Percentiles rank a stretch among this genome's conserved stretches.
Conservation (phyloP, 306 rosid genomes). For the Quercus bicolor region DNA sequence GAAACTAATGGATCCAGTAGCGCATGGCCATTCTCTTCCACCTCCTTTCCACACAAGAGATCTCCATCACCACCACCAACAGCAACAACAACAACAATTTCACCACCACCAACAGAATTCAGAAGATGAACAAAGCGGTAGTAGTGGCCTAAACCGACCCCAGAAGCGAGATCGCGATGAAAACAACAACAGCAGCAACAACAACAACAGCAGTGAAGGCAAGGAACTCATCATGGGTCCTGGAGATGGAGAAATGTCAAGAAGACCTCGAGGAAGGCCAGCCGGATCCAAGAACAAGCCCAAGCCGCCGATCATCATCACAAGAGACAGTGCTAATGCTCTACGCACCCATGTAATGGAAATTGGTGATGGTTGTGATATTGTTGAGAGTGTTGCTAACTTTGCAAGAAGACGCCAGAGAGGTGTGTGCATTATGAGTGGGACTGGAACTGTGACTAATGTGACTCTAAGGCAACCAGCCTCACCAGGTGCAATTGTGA, state of each 20-base stretch:
- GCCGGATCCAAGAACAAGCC: slow-evolving; percentile 97
- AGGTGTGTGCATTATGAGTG: slow-evolving; percentile 93
- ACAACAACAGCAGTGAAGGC: slow-evolving; percentile 24
- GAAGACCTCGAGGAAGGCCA: slow-evolving; percentile 86
- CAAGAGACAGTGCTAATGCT: slow-evolving; percentile 94
- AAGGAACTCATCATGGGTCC: slow-evolving; percentile 25
- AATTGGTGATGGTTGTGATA: slow-evolving; percentile 81
- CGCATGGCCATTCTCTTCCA: slow-evolving; percentile 78
- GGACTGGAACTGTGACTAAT: slow-evolving; percentile 83
- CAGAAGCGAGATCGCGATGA: slow-evolving; percentile 60
- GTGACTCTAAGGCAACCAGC: slow-evolving; percentile 88
- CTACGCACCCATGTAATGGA: slow-evolving; percentile 93
- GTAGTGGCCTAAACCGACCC: slow-evolving; percentile 49
- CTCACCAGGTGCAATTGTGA: slow-evolving; percentile 72
- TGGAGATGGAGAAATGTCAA: slow-evolving; percentile 47
- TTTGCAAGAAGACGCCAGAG: slow-evolving; percentile 87
- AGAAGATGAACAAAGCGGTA: slow-evolving; percentile 81
- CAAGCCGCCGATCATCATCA: slow-evolving; percentile 91
- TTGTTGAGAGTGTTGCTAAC: slow-evolving; percentile 73
- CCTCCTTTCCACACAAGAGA: slow-evolving; percentile 85
- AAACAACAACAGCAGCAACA: slow-evolving; percentile 30
- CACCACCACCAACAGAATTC: slow-evolving; percentile 51
- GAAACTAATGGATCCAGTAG: slow-evolving; percentile 56
- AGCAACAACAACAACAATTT: slow-evolving; percentile 38
- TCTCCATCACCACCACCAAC: slow-evolving; percentile 62